Evolutionary conservation across 2,329 filamentous ascomycete species (phyloP).

Genomic region (Colletotrichum higginsianum): DNA sequence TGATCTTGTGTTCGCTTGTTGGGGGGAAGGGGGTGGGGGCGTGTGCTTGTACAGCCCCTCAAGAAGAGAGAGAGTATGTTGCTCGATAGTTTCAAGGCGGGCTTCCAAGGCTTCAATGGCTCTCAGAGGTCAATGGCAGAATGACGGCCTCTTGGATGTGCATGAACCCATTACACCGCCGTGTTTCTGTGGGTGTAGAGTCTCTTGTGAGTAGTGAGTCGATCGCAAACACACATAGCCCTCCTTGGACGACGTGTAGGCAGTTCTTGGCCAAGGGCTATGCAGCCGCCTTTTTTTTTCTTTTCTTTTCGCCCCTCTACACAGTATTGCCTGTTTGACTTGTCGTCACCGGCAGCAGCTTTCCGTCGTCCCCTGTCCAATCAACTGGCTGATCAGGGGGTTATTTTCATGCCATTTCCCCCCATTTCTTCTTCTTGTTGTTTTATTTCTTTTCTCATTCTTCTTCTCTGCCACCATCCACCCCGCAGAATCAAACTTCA

Average conservation of each 20-base stretch:
- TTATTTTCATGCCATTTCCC: no score
- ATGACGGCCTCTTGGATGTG: background rate
- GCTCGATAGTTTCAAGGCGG: background rate
- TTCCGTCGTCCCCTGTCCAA: background rate
- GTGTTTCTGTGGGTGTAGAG: conserved; percentile 4
- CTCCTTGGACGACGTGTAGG: background rate
- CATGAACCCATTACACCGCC: conserved; percentile 15
- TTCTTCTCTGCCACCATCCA: conserved; percentile 12
- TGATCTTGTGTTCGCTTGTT: no score
- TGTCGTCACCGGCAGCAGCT: background rate
- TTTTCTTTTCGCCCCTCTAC: background rate
- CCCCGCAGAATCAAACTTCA: conserved; percentile 22
- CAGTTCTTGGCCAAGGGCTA: conserved; percentile 14
- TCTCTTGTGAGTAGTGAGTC: background rate
- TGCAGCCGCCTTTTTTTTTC: background rate
- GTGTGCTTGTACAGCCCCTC: background rate
- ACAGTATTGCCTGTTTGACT: background rate
- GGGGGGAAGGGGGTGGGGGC: no score
- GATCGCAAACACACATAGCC: background rate
- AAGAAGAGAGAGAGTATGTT: background rate
- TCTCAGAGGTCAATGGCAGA: background rate
- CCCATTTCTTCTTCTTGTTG: no score
- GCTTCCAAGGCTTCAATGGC: no score
- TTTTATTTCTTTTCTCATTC: no score
- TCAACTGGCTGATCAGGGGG: background rate